These are phyloP conservation scores for Asparagopsis taxiformis DNA, from an alignment of 31 red algal species.

Conservation along the genomic window DNA sequence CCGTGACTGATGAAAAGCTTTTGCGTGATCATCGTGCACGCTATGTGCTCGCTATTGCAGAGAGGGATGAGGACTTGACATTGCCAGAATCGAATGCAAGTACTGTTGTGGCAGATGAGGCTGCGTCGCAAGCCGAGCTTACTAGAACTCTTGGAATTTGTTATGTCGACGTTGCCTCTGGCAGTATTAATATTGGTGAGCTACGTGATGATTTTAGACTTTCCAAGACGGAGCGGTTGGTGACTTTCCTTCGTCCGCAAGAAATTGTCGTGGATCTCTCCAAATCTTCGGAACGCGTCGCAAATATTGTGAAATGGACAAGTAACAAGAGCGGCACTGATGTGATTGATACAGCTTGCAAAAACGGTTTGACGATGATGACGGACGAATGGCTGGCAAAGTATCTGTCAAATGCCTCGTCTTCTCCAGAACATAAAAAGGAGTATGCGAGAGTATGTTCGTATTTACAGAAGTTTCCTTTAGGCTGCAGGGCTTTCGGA, in stretches of 20 bases:
- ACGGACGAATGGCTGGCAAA: constrained; percentile 21
- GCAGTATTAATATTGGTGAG: constrained; percentile 82
- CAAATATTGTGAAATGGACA: constrained; percentile 52
- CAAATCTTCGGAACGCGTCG: constrained; percentile 17
- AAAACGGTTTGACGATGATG: constrained; percentile 47
- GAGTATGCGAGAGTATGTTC: constrained; percentile 31
- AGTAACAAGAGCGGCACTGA: constrained; percentile 31
- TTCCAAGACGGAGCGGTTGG: constrained; percentile 56
- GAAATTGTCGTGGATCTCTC: constrained; percentile 71
- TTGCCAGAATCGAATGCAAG: background rate
- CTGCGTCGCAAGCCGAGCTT: background rate
- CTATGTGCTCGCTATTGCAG: constrained; percentile 70
- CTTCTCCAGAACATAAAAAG: background rate
- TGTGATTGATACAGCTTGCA: constrained; percentile 29
- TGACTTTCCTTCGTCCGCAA: constrained; percentile 67
- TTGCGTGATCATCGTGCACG: constrained; percentile 71
- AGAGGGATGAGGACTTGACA: constrained; percentile 9
- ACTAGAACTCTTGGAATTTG: constrained; percentile 70
- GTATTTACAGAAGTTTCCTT: constrained; percentile 27
- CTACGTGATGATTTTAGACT: constrained; percentile 50
- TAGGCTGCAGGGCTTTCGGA: constrained; percentile 52
- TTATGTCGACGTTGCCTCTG: constrained; percentile 84
- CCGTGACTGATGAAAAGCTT: constrained; percentile 77
- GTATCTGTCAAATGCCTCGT: constrained; percentile 24
- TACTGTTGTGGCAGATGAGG: background rate